phyloP scores from a whole-genome alignment of 1,284 basidiomycete genomes.

The Tremellales sp. region DNA sequence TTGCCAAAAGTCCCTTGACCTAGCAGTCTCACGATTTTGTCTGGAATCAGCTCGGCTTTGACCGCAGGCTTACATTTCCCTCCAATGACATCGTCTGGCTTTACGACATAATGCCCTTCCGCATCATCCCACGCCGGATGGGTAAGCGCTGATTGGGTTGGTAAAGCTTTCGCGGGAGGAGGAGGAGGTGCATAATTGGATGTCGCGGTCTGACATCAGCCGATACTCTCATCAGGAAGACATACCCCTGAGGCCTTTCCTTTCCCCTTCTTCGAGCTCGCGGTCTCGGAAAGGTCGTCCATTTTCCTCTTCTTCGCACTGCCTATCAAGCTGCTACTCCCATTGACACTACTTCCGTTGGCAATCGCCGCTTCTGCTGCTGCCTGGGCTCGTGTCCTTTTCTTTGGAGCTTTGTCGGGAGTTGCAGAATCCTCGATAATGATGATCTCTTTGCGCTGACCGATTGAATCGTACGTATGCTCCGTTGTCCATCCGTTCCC shows the following conservation, averaged over 20 bases:
- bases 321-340: constrained; percentile 6
- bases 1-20: constrained; percentile 99
- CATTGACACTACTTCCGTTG: constrained; percentile 4
- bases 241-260: constrained; percentile 28
- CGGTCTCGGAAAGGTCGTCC: constrained; percentile 27
- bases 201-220: constrained; percentile 7
- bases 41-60: constrained; percentile 50
- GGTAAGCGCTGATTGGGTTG: constrained; percentile 6
- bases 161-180: background rate
- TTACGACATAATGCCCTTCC: constrained; percentile 91
- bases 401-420: constrained; percentile 29
- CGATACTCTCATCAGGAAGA: background rate
- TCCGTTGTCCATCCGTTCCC: constrained; percentile 44
- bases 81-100: constrained; percentile 80
- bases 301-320: constrained; percentile 37
- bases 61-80: constrained; percentile 61
- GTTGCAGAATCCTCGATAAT: constrained; percentile 41
- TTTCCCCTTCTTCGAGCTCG: constrained; percentile 32
- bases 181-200: constrained; percentile 10
- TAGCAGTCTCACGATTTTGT: constrained; percentile 82
- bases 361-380: constrained; percentile 33
- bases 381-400: constrained; percentile 38
- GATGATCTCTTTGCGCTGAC: constrained; percentile 43
- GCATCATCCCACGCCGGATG: constrained; percentile 78
- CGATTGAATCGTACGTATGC: constrained; percentile 42